These are phyloP conservation scores for Carex littledalei DNA, from an alignment of 176 grass and related monocot species.

Conservation along the genomic window DNA sequence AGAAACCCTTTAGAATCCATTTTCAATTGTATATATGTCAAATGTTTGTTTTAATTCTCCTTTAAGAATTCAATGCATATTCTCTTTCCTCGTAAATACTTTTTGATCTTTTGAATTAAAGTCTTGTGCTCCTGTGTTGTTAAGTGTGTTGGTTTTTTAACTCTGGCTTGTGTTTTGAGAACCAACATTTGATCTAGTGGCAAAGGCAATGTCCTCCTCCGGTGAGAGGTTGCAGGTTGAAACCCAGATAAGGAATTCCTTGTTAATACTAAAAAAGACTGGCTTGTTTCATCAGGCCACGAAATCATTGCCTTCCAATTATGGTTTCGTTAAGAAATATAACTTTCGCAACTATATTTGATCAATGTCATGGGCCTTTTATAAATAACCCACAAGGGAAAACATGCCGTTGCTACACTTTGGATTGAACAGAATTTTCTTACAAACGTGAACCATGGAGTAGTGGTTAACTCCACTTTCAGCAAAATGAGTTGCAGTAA, in stretches of 20 bases:
- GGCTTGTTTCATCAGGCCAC: not conserved
- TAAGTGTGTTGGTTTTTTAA: not conserved
- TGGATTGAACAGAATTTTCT: not conserved
- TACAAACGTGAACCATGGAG: not conserved
- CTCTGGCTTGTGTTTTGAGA: not conserved
- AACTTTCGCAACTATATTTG: not conserved
- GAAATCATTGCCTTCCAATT: not conserved
- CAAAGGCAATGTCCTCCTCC: no score
- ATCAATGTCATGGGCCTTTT: not conserved
- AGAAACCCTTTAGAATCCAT: conserved; percentile 14
- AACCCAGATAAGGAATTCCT: no score
- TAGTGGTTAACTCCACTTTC: no score
- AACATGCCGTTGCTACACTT: not conserved
- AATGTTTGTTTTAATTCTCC: not conserved
- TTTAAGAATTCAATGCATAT: not conserved
- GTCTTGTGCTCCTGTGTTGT: not conserved
- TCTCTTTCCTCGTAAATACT: not conserved
- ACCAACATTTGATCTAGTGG: no score
- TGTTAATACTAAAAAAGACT: not conserved
- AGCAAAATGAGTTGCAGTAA: no score
- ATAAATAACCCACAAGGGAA: not conserved
- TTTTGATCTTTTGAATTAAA: not conserved
- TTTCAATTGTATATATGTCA: conserved; percentile 1
- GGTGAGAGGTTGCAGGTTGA: no score
- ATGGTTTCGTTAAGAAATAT: not conserved